phyloP scores from a whole-genome alignment of 352 stramenopile genomes.

The Globisporangium canariense region DNA sequence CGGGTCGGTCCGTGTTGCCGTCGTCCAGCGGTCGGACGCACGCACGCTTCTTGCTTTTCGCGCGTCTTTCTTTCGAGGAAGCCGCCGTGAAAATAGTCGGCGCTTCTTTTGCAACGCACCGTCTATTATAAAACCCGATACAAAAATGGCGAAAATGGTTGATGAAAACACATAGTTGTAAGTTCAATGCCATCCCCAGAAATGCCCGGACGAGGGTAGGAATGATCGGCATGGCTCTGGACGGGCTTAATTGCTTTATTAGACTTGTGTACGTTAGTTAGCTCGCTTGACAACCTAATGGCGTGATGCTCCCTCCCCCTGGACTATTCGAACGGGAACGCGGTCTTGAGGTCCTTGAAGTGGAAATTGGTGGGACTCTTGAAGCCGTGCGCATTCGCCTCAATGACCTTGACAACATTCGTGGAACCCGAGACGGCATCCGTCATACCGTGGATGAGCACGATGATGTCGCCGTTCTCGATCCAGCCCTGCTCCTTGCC shows the following conservation, averaged over 20 bases:
- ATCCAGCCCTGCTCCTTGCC: constrained; percentile 83
- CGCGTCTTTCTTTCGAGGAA: constrained; percentile 4
- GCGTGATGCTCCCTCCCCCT: neutral
- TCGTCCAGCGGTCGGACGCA: neutral
- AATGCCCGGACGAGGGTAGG: neutral
- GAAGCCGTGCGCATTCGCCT: constrained; percentile 65
- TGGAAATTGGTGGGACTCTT: constrained; percentile 64
- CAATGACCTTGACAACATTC: constrained; percentile 90
- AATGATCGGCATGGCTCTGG: neutral
- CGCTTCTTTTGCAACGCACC: neutral
- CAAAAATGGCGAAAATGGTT: neutral
- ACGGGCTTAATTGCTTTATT: neutral
- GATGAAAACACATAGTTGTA: neutral
- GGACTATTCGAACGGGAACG: constrained; percentile 15
- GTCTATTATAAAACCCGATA: neutral
- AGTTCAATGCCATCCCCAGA: neutral
- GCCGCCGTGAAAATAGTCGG: constrained; percentile 5
- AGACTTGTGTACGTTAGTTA: neutral
- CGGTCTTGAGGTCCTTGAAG: constrained; percentile 51
- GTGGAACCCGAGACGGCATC: constrained; percentile 78
- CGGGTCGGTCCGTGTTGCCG: neutral
- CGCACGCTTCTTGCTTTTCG: neutral
- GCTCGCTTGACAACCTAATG: constrained; percentile 1
- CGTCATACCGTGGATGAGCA: constrained; percentile 88
- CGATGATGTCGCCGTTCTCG: constrained; percentile 78